These are phyloP conservation scores for Cyclotella choctawhatcheeana DNA, from an alignment of 108 stramenopile species.

Conservation along the genomic window DNA sequence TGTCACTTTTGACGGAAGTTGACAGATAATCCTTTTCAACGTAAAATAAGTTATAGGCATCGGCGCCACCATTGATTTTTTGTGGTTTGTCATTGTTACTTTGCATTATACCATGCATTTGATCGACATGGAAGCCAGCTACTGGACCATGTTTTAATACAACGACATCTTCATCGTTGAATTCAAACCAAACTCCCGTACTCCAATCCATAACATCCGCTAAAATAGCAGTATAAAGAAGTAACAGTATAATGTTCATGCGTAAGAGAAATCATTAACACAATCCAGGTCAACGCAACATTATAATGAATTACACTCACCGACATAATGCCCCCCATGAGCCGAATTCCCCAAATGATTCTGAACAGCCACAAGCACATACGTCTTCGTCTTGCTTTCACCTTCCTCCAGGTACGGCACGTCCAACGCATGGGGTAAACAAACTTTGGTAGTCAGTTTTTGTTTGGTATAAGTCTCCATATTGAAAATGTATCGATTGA, in stretches of 20 bases:
- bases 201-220: constrained; percentile 88
- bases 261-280: too few relatives aligned
- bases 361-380: constrained; percentile 80
- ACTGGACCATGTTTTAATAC: constrained; percentile 64
- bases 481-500: constrained; percentile 87
- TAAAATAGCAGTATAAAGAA: too few relatives aligned
- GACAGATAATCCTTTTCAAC: constrained; percentile 74
- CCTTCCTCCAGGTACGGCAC: constrained; percentile 39
- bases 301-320: too few relatives aligned
- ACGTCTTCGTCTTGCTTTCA: constrained; percentile 27
- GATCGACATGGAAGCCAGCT: constrained; percentile 55
- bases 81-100: not conserved
- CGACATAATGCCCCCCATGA: constrained; percentile 84
- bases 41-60: constrained; percentile 92
- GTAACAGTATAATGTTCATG: too few relatives aligned
- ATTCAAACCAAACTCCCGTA: constrained; percentile 86
- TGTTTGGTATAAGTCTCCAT: constrained; percentile 60
- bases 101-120: constrained; percentile 7
- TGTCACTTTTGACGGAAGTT: constrained; percentile 20
- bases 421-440: constrained; percentile 56
- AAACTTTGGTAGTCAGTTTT: constrained; percentile 75
- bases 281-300: too few relatives aligned
- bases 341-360: constrained; percentile 85
- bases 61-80: constrained; percentile 54
- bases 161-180: constrained; percentile 83